Evolutionary conservation across 495 filamentous ascomycete species (phyloP), one percentile per base, ranked within the genome.

Genomic region (Neurospora intermedia): DNA sequence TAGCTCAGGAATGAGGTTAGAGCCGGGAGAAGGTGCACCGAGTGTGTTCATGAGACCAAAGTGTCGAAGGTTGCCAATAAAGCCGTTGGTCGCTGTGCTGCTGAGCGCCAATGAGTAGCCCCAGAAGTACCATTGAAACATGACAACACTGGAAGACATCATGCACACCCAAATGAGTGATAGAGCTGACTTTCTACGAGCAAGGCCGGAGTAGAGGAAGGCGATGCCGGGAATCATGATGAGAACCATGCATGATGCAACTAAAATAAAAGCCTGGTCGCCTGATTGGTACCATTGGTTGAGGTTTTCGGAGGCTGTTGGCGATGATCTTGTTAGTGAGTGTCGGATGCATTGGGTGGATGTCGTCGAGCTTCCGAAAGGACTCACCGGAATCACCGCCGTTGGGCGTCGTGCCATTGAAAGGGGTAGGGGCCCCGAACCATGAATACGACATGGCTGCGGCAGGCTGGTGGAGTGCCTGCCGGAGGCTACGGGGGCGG

Each of bases 51-150:
- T 89, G 73, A 98, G 89, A 11, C 92, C 96, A 80, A 98, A 92
- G 85, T 97, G 94, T 72, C 88, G 82, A 42, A 98, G 86, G 77
- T 95, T 87, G 69, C 96, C 96, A 77, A 98, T 97, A 83, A 90
- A 99, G 45, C 84, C 85, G 76, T 86, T 92, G 70, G 92, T 94
- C 43, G 93, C 95, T 6, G 89, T 86, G 79, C 91, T 90, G 69
- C 92, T 96, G 84, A 98, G 97, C 54, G 96, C 89, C 69, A 99
- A 84, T 5, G 94, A 97, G 80, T 97, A 98, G 59, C 96, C 96
- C 96, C 96, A 98, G 86, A 99, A 97, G 85, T 98, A 99, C 95
- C 96, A 99, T 80, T 98, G 96, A 84, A 98, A 97, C 39, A 91
- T 91, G 27, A 97, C 89, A 69, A 99, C 91, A 41, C 93, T 94